These are phyloP conservation scores for Sporothrix luriei DNA, from an alignment of 2,329 filamentous ascomycete species.

Conservation along the genomic window DNA sequence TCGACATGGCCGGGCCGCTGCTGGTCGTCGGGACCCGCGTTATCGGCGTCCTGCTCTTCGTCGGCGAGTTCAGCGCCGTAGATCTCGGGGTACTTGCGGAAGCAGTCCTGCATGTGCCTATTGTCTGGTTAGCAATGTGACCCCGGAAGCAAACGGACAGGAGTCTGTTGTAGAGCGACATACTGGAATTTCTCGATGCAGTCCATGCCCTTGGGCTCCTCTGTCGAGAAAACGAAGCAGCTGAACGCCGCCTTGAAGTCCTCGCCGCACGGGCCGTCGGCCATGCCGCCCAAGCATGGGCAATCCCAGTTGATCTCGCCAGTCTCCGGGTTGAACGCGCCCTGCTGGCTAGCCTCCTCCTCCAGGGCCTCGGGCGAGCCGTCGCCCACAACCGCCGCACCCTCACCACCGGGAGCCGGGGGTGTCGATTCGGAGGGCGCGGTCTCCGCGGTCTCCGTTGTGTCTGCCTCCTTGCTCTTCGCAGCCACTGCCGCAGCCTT, in stretches of 20 bases:
- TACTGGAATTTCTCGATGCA: slow-evolving; percentile 98
- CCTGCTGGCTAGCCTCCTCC: slow-evolving; percentile 81
- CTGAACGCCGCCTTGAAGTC: slow-evolving; percentile 95
- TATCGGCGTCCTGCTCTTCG: slow-evolving; percentile 57
- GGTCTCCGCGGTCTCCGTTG: slow-evolving; percentile 35
- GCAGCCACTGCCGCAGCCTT: slow-evolving; percentile 40
- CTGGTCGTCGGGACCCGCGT: slow-evolving; percentile 34
- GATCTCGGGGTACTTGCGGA: slow-evolving; percentile 86
- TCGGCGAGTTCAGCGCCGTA: slow-evolving; percentile 87
- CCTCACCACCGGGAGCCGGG: slow-evolving; percentile 25
- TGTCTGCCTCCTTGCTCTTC: slow-evolving; percentile 28
- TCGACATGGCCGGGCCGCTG: slow-evolving; percentile 36
- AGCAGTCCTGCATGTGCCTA: slow-evolving; percentile 97
- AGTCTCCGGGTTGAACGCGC: slow-evolving; percentile 96
- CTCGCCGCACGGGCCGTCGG: slow-evolving; percentile 89
- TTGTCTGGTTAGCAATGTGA: slow-evolving; percentile 33
- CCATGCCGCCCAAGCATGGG: slow-evolving; percentile 96
- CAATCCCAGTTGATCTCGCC: slow-evolving; percentile 99
- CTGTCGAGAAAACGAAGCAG: slow-evolving; percentile 94
- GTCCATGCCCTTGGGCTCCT: slow-evolving; percentile 96
- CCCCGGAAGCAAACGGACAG: not conserved
- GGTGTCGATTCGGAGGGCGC: slow-evolving; percentile 28
- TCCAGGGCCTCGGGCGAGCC: slow-evolving; percentile 62
- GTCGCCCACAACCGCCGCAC: slow-evolving; percentile 31
- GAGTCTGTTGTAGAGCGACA: slow-evolving; percentile 43